Conservation (phyloP, 192 early-diverging fungal genomes). For the Backusella luteola region DNA sequence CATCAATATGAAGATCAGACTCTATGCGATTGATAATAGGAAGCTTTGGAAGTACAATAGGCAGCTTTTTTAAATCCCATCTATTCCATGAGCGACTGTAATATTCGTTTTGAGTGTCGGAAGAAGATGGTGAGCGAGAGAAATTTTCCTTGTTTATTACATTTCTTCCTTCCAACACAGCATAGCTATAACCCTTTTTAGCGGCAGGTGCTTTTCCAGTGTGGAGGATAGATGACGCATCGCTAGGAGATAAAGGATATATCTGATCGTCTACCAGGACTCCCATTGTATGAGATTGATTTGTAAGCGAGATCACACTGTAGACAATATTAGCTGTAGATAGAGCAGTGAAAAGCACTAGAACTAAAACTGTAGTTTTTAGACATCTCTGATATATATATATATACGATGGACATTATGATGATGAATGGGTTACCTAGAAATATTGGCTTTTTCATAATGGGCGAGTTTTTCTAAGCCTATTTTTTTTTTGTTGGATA, state of each 20-base stretch:
- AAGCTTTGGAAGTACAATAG: neutral
- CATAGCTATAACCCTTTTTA: neutral
- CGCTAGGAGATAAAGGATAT: neutral
- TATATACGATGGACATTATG: neutral
- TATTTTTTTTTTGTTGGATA: neutral
- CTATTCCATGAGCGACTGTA: conserved; percentile 1
- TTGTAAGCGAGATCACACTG: neutral
- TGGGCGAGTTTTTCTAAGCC: neutral
- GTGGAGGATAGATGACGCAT: neutral
- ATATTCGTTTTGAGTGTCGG: neutral
- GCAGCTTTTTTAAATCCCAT: neutral
- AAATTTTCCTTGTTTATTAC: neutral
- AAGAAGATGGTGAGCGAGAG: neutral
- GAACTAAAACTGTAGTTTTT: neutral
- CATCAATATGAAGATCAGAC: neutral
- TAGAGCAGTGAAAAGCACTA: neutral
- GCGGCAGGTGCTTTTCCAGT: neutral
- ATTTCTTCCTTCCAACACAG: neutral
- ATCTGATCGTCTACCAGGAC: neutral
- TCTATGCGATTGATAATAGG: neutral
- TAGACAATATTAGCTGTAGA: neutral
- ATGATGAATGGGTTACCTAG: neutral
- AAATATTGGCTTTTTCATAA: neutral
- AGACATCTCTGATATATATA: neutral
- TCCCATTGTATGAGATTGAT: neutral